These are phyloP conservation scores for Allantophomopsis cytisporea DNA, from an alignment of 2,329 filamentous ascomycete species.

Conservation along the genomic window DNA sequence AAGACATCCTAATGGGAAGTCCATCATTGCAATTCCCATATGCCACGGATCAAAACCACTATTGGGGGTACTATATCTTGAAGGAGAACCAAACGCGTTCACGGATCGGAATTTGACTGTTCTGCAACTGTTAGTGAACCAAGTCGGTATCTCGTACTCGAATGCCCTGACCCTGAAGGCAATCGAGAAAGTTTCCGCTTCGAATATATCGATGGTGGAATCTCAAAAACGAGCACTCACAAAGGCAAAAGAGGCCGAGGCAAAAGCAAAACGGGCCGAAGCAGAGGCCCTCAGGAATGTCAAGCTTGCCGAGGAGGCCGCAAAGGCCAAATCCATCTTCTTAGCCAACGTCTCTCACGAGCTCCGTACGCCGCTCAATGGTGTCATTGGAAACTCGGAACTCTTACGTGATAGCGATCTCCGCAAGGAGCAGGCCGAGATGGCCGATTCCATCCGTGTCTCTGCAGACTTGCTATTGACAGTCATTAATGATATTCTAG, in stretches of 20 bases:
- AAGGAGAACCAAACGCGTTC: constrained; percentile 62
- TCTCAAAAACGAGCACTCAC: constrained; percentile 62
- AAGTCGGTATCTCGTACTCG: constrained; percentile 61
- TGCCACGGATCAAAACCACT: constrained; percentile 57
- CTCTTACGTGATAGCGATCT: constrained; percentile 65
- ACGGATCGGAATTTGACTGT: constrained; percentile 60
- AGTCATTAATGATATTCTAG: constrained; percentile 91
- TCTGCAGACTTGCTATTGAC: constrained; percentile 79
- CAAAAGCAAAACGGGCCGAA: constrained; percentile 65
- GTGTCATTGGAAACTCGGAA: constrained; percentile 81
- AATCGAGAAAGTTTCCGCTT: constrained; percentile 63
- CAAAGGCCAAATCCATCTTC: constrained; percentile 74
- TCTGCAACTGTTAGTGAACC: constrained; percentile 60
- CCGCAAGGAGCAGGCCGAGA: constrained; percentile 66
- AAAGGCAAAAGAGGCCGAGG: constrained; percentile 60
- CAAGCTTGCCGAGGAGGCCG: constrained; percentile 70
- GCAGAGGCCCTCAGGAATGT: constrained; percentile 67
- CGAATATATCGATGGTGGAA: constrained; percentile 66
- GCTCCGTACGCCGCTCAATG: constrained; percentile 70
- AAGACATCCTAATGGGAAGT: constrained; percentile 55
- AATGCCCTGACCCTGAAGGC: constrained; percentile 56
- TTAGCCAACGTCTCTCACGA: constrained; percentile 72
- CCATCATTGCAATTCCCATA: constrained; percentile 71
- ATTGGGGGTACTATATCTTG: constrained; percentile 63
- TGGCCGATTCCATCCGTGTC: constrained; percentile 75